Percentiles rank a stretch among this genome's conserved stretches.
phyloP scores from a whole-genome alignment of 2,329 filamentous ascomycete genomes.

The Colletotrichum endophyticum region DNA sequence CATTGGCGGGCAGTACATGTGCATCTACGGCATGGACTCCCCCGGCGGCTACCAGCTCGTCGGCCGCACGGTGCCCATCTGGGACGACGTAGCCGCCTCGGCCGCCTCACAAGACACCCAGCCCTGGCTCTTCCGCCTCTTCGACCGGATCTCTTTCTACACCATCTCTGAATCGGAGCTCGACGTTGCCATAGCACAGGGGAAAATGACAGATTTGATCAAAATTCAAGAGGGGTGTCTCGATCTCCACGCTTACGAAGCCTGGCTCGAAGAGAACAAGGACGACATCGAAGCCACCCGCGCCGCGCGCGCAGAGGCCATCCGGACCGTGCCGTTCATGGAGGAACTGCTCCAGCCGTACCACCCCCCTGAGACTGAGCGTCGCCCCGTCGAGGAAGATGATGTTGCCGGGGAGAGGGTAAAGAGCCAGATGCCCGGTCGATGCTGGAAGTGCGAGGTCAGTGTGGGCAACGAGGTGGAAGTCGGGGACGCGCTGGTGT shows the following conservation, averaged over 20 bases:
- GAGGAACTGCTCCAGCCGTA: conserved; percentile 32
- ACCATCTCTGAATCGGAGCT: conserved; percentile 30
- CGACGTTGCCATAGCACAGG: conserved; percentile 21
- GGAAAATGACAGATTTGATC: conserved; percentile 27
- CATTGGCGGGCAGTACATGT: conserved; percentile 41
- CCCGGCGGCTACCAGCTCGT: conserved; percentile 43
- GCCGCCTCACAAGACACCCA: neutral
- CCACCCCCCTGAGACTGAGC: conserved; percentile 16
- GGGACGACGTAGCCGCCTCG: conserved; percentile 28
- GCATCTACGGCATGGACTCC: conserved; percentile 41
- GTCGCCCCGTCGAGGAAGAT: neutral
- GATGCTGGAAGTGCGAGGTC: conserved; percentile 36
- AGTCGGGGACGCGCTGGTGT: conserved; percentile 34
- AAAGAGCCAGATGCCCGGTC: conserved; percentile 35
- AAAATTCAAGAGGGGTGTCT: conserved; percentile 28
- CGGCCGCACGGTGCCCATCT: conserved; percentile 37
- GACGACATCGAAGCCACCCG: conserved; percentile 26
- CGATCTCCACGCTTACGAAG: conserved; percentile 34
- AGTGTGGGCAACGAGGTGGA: conserved; percentile 26
- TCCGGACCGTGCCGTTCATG: conserved; percentile 30
- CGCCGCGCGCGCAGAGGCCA: conserved; percentile 26
- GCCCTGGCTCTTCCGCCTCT: conserved; percentile 34
- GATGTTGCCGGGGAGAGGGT: conserved; percentile 26
- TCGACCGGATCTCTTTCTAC: conserved; percentile 39
- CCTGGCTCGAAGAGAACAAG: conserved; percentile 33